Percentiles rank a stretch among this genome's conserved stretches.
phyloP scores from a whole-genome alignment of 129 eudicot species.

The Smallanthus sonchifolius region DNA sequence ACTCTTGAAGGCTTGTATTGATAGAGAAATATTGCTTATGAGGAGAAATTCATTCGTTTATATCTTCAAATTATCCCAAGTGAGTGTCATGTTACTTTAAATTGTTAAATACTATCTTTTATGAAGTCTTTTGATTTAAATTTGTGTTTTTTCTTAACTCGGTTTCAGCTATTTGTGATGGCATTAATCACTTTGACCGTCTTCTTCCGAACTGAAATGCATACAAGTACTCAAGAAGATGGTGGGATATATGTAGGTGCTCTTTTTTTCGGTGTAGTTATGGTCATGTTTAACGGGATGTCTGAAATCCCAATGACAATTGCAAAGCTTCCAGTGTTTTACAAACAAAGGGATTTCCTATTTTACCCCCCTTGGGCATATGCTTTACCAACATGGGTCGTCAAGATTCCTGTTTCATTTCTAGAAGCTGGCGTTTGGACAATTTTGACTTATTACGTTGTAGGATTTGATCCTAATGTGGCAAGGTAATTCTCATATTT shows the following conservation, averaged over 20 bases:
- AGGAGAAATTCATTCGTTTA: constrained; percentile 61
- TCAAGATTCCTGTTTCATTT: constrained; percentile 60
- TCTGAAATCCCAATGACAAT: constrained; percentile 72
- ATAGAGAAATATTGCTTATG: constrained; percentile 60
- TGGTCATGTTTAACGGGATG: constrained; percentile 60
- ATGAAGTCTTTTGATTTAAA: no score
- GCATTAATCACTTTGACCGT: constrained; percentile 51
- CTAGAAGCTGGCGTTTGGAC: constrained; percentile 65
- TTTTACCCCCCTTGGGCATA: constrained; percentile 83
- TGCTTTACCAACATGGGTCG: constrained; percentile 69
- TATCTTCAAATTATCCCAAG: constrained; percentile 43
- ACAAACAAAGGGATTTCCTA: constrained; percentile 73
- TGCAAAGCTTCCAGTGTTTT: constrained; percentile 74
- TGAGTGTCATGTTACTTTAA: constrained; percentile 10
- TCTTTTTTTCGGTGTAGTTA: constrained; percentile 36
- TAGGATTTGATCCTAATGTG: constrained; percentile 71
- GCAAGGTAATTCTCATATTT: constrained; percentile 36
- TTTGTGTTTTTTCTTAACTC: background rate
- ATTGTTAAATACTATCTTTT: background rate
- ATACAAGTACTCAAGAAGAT: constrained; percentile 23
- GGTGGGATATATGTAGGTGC: constrained; percentile 53
- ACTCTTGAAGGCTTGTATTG: constrained; percentile 52
- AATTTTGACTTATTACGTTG: constrained; percentile 53
- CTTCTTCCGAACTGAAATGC: constrained; percentile 64
- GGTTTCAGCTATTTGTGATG: constrained; percentile 17